Conservation (phyloP, 2,329 filamentous ascomycete species). For the Fusarium sp. region DNA sequence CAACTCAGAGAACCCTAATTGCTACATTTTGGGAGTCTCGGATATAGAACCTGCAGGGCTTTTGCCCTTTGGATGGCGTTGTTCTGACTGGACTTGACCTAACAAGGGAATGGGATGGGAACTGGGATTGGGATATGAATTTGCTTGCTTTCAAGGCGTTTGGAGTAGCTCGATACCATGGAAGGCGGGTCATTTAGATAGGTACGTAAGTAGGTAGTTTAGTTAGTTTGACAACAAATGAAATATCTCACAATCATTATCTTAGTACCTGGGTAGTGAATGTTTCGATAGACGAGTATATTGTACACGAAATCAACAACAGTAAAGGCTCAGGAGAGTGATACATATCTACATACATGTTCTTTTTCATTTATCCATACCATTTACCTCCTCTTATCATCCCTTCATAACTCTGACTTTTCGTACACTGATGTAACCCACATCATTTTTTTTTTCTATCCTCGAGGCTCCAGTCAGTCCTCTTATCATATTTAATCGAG, state of each 20-base stretch:
- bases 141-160: conserved; percentile 19
- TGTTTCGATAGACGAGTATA: conserved; percentile 11
- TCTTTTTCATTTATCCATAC: conserved; percentile 15
- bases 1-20: not conserved
- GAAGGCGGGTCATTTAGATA: conserved; percentile 21
- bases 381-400: not conserved
- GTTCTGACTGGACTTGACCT: not conserved
- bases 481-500: not conserved
- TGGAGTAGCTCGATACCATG: conserved; percentile 34
- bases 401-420: not conserved
- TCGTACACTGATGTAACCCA: not conserved
- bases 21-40: not conserved
- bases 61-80: conserved; percentile 15
- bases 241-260: not conserved
- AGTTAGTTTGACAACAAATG: not conserved
- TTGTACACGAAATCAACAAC: conserved; percentile 18
- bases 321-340: conserved; percentile 17
- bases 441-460: not conserved
- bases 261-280: not conserved
- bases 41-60: conserved; percentile 13
- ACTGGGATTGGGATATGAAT: not conserved
- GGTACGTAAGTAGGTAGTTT: conserved; percentile 17
- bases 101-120: not conserved
- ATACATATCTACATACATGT: conserved; percentile 27
- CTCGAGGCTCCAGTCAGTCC: not conserved